These are phyloP conservation scores for Stentor coeruleus DNA, from an alignment of 73 alveolate species.

Conservation along the genomic window DNA sequence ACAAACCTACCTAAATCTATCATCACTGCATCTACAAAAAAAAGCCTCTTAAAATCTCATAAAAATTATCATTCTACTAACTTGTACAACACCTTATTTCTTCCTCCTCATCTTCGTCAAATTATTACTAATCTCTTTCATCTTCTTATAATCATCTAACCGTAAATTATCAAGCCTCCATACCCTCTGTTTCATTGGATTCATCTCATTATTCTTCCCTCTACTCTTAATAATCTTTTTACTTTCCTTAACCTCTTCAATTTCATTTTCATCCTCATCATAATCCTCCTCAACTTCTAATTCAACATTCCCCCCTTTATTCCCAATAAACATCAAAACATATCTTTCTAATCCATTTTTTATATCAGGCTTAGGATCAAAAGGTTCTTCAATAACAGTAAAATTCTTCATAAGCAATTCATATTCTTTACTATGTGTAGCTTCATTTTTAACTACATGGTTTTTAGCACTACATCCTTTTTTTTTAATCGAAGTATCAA, in stretches of 20 bases:
- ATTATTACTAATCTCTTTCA: neutral
- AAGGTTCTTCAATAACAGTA: slow-evolving; percentile 16
- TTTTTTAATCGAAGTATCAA: slow-evolving; percentile 31
- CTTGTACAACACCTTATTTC: too few species aligned
- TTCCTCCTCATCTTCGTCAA: neutral
- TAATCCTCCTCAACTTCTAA: neutral
- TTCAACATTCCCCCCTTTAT: neutral
- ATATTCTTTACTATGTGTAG: neutral
- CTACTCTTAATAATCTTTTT: neutral
- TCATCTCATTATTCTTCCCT: neutral
- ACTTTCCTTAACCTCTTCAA: neutral
- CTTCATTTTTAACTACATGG: slow-evolving; percentile 35
- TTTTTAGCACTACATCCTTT: slow-evolving; percentile 51
- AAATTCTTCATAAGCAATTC: slow-evolving; percentile 4
- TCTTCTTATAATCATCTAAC: neutral
- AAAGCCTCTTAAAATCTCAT: too few species aligned
- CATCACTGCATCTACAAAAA: too few species aligned
- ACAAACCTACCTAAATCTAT: too few species aligned
- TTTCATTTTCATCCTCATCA: slow-evolving; percentile 16
- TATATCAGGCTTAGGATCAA: neutral
- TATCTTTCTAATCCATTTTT: neutral
- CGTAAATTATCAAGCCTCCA: slow-evolving; percentile 17
- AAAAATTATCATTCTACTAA: too few species aligned
- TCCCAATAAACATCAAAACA: neutral
- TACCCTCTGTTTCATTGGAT: neutral